A percentile compares a stretch with the other conserved stretches of the same genome.
phyloP scores from a whole-genome alignment of 768 basidiomycete genomes.

The Termitomyces sp. region DNA sequence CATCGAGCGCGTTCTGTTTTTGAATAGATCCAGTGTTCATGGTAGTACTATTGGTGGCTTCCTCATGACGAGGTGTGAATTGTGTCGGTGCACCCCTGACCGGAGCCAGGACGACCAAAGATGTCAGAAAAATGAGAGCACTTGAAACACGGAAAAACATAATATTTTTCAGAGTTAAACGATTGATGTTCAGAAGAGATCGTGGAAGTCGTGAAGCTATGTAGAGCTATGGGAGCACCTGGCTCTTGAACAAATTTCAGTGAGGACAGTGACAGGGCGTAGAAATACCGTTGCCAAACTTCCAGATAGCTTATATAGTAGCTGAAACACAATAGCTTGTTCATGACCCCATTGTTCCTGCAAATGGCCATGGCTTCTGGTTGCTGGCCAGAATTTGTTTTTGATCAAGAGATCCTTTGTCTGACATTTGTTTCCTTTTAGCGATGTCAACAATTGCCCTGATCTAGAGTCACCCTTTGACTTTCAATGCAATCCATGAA shows the following conservation, averaged over 20 bases:
- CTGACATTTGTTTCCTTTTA: constrained; percentile 8
- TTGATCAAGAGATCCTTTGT: neutral
- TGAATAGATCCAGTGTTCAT: constrained; percentile 5
- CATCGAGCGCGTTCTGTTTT: constrained; percentile 41
- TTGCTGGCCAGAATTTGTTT: neutral
- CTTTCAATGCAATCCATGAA: neutral
- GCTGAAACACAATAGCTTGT: constrained; percentile 4
- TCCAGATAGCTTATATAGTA: constrained; percentile 8
- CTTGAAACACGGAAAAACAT: constrained; percentile 8
- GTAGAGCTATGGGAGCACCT: constrained; percentile 10
- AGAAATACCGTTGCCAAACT: neutral
- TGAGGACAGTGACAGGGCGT: neutral
- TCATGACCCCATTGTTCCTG: constrained; percentile 7
- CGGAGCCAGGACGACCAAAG: constrained; percentile 21
- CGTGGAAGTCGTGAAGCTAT: constrained; percentile 14
- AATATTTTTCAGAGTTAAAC: neutral
- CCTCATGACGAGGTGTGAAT: constrained; percentile 15
- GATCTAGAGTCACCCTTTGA: constrained; percentile 3
- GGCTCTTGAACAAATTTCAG: constrained; percentile 10
- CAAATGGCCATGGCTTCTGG: neutral
- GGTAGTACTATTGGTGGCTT: constrained; percentile 18
- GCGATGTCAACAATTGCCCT: neutral
- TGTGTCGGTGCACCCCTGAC: constrained; percentile 29
- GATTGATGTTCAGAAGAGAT: constrained; percentile 5
- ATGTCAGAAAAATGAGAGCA: constrained; percentile 13